Evolutionary conservation across 495 filamentous ascomycete genomes (phyloP), one percentile per base, ranked within the genome.

Genomic region (Aspergillus nidulans): DNA sequence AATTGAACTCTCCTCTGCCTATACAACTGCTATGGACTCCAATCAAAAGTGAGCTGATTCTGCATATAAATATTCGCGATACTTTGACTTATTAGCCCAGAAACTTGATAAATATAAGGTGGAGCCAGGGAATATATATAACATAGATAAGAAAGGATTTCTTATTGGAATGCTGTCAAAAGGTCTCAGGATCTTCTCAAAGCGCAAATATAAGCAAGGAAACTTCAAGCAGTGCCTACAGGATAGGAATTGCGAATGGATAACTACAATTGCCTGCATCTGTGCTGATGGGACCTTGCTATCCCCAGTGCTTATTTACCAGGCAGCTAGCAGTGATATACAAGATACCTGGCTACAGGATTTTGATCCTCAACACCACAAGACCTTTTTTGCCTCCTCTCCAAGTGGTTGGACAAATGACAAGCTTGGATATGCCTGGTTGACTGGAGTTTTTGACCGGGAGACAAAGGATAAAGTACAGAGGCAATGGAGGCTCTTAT

Each of bases 221-320:
- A 43, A 30, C 7, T n/a, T 43, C 5, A 52, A 49, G 30, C 49
- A 57, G 30, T 23, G 49, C 3, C 40, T 57, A 18, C 42, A 52
- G 44, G 42, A 57, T 52, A 21, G 49, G 4, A 56, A 56, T 56
- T n/a, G 26, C 6, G 46, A 56, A 16, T 56, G 7, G 45, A 56
- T 56, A 19, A 56, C 38, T 30, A 43, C 21, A 39, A 55, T 55
- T 49, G 52, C 18, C 13, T 55, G 52, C 41, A 55, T 49, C 13
- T 55, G 32, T 18, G 45, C 36, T 21, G 25, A 50, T 44, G 24
- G 16, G 19, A 50, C 45, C 21, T 18, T 16, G 5, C 21, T 56
- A 23, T 50, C 26, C 15, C 36, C 38, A 13, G 53, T 21, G 13
- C 34, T 56, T 24, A 56, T 56, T 16, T 56, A n/a, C n/a, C n/a